phyloP scores from a whole-genome alignment of 1,284 basidiomycete species.

The Afroboletus lepidellus region DNA sequence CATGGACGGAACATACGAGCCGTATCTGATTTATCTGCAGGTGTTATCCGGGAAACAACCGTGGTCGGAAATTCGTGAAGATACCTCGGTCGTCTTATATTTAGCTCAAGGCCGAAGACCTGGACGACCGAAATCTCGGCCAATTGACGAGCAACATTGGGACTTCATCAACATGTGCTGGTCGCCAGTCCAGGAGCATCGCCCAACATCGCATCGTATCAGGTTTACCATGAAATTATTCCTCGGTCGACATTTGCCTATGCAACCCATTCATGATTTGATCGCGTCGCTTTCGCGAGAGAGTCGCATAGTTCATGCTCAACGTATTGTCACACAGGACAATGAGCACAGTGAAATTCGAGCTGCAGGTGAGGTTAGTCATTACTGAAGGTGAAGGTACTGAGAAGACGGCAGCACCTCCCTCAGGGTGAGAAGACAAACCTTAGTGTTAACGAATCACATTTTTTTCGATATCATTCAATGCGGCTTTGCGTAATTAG shows the following conservation, averaged over 20 bases:
- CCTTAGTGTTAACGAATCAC: no score
- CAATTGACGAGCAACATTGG: slow-evolving; percentile 4
- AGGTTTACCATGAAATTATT: neutral
- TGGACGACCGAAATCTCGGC: neutral
- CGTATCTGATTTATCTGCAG: neutral
- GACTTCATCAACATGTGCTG: slow-evolving; percentile 5
- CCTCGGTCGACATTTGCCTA: neutral
- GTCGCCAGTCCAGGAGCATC: neutral
- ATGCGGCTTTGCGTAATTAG: no score
- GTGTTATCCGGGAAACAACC: slow-evolving; percentile 8
- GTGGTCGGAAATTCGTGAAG: no score
- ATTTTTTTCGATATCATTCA: no score
- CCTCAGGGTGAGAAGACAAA: no score
- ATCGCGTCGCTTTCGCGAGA: neutral
- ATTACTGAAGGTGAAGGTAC: neutral
- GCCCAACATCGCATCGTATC: neutral
- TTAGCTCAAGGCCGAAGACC: slow-evolving; percentile 1
- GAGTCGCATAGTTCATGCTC: neutral
- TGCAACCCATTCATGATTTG: neutral
- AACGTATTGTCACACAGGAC: neutral
- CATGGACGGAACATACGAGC: neutral
- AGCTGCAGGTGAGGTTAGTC: neutral
- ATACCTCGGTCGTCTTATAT: neutral
- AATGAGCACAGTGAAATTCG: neutral
- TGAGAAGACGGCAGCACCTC: neutral